These are phyloP conservation scores for Myxozyma sirexii DNA, from an alignment of 805 yeast genomes.

Conservation along the genomic window DNA sequence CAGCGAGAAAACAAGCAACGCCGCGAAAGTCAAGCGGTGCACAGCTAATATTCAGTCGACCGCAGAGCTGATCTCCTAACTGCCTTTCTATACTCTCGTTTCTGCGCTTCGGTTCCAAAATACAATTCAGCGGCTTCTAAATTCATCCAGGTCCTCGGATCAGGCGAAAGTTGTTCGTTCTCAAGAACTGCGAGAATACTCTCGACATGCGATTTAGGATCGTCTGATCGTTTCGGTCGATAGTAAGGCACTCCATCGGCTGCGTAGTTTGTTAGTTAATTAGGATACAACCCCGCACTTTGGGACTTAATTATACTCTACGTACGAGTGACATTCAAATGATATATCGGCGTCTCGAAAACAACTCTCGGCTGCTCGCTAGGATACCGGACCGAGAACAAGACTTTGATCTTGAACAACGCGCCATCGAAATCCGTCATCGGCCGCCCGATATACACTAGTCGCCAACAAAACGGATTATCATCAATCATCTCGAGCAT, in stretches of 20 bases:
- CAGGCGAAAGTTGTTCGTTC: conserved; percentile 16
- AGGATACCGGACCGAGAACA: conserved; percentile 16
- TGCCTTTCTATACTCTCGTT: conserved; percentile 10
- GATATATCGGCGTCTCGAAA: conserved; percentile 26
- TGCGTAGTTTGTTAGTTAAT: neutral
- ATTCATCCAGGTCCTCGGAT: conserved; percentile 28
- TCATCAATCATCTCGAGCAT: conserved; percentile 18
- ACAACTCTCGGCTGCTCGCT: conserved; percentile 20
- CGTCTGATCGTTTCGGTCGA: conserved; percentile 11
- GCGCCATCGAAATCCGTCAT: conserved; percentile 24
- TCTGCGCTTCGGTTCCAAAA: conserved; percentile 10
- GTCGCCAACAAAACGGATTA: conserved; percentile 22
- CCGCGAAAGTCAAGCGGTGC: no score
- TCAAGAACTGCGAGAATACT: conserved; percentile 12
- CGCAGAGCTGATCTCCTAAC: conserved; percentile 18
- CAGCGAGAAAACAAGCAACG: no score
- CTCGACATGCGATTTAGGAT: conserved; percentile 16
- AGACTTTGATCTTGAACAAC: conserved; percentile 8
- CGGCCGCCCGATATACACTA: conserved; percentile 19
- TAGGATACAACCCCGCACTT: no score
- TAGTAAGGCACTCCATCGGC: conserved; percentile 24
- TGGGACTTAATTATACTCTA: neutral
- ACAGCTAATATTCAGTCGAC: conserved; percentile 18
- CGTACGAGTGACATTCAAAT: conserved; percentile 18
- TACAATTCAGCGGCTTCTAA: conserved; percentile 19